Conservation (phyloP, 306 rosid genomes). For the Fragaria nilgerrensis region DNA sequence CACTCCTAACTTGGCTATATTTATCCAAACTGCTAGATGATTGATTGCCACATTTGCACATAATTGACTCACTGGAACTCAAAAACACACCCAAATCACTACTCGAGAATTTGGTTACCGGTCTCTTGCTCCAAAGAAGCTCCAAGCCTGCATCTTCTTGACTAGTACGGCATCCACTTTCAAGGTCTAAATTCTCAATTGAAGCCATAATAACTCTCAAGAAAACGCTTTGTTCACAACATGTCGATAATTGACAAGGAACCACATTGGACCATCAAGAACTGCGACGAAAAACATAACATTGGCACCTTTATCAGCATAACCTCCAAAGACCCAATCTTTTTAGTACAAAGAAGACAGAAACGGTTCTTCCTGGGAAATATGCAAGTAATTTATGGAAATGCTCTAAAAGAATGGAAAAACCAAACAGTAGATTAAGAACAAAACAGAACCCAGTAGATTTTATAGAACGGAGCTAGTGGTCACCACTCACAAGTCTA, state of each 20-base stretch:
- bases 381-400: background rate
- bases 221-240: background rate
- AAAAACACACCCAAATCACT: constrained; percentile 36
- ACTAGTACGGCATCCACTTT: constrained; percentile 52
- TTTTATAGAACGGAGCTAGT: background rate
- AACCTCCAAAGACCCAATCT: background rate
- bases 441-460: background rate
- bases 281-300: background rate
- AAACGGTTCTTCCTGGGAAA: background rate
- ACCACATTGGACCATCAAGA: background rate
- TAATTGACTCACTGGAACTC: constrained; percentile 31
- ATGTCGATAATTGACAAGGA: background rate
- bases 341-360: background rate
- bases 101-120: constrained; percentile 17
- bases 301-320: background rate
- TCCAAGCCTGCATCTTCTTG: constrained; percentile 49
- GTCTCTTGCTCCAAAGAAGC: constrained; percentile 30
- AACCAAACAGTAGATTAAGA: background rate
- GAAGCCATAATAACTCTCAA: constrained; percentile 12
- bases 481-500: background rate
- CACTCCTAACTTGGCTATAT: constrained; percentile 26
- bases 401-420: background rate
- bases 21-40: constrained; percentile 37
- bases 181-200: constrained; percentile 41
- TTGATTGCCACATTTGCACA: constrained; percentile 33